Evolutionary conservation across 2,329 filamentous ascomycete species (phyloP), one percentile per base, ranked within the genome.

Genomic region (Beauveria bassiana): DNA sequence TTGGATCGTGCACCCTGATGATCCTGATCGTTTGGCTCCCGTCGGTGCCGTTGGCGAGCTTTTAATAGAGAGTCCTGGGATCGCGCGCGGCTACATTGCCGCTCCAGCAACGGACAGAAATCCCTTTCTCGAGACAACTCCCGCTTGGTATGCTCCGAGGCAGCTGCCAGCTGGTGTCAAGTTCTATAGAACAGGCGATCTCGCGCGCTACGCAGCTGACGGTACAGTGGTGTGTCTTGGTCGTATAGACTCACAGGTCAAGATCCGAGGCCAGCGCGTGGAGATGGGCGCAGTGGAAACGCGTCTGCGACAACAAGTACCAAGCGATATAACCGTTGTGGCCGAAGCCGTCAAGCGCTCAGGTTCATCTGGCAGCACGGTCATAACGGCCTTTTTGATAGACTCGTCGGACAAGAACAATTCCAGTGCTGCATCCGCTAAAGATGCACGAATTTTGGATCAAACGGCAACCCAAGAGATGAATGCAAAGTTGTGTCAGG

Each of bases 241-340:
- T 16, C 75, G 84, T 16, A 84, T 83, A 64, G 84, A 87, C 64
- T 77, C 76, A 0, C 84, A 86, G 67, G 76, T 86, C 52, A 87
- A 87, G 68, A 70, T 87, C 6, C 77, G 79, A 12, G 86, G 86
- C 12, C 85, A 80, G 62, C 72, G 83, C 38, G 75, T 85, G 47
- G 86, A 83, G 70, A 73, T 82, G 3, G 68, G 65, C 0, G 73
- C 74, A 20, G 63, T 73, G 5, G 52, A 55, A 45, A 16, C 22
- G 3, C 10, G 22, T 28, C 18, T 59, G 38, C 45, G 57, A n/a
- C 31, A 53, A 16, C 22, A 46, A 1, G 8, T 53, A 8, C 20
- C 58, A 0, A 31, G 28, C 7, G 40, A 45, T 3, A 22, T 52
- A 5, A 43, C 16, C 16, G 24, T 45, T 34, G 58, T 34, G 2